Evolutionary conservation across 2,329 filamentous ascomycete species (phyloP).

Genomic region (Xylaria sp.): DNA sequence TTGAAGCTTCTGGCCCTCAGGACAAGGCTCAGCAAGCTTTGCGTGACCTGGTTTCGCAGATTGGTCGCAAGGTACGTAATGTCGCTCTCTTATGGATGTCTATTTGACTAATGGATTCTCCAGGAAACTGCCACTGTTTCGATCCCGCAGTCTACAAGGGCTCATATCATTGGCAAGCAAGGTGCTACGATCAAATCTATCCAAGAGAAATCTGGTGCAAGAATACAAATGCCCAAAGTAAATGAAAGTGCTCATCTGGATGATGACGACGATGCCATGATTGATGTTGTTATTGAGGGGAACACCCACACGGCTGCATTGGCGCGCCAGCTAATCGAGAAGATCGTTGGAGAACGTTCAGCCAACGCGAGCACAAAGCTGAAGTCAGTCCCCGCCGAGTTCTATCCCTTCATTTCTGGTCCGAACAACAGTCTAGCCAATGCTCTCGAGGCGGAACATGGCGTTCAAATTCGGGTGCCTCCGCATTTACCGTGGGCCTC

Average conservation of each 20-base stretch:
- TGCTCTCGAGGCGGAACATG: constrained; percentile 73
- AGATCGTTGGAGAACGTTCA: constrained; percentile 85
- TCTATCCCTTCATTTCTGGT: constrained; percentile 93
- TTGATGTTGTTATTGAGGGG: constrained; percentile 89
- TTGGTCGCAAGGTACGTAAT: constrained; percentile 80
- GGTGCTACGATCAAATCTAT: constrained; percentile 90
- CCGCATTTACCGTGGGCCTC: constrained; percentile 78
- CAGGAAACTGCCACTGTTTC: constrained; percentile 72
- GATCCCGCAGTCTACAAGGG: constrained; percentile 81
- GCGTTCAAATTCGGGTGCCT: constrained; percentile 82
- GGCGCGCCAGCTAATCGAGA: constrained; percentile 81
- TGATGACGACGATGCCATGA: constrained; percentile 80
- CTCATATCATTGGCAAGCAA: constrained; percentile 91
- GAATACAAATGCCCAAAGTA: constrained; percentile 84
- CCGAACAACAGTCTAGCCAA: constrained; percentile 71
- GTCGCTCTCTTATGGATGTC: background rate
- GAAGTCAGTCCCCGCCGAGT: constrained; percentile 84
- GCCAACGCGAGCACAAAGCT: constrained; percentile 82
- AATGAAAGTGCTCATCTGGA: constrained; percentile 65
- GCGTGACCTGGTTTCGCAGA: constrained; percentile 85
- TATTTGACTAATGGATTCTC: constrained; percentile 4
- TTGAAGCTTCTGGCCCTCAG: constrained; percentile 83
- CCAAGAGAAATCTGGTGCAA: constrained; percentile 86
- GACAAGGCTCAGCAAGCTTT: constrained; percentile 86
- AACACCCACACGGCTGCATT: constrained; percentile 86